Conservation (phyloP, 2,329 filamentous ascomycete genomes). For the Decorospora gaudefroyi region DNA sequence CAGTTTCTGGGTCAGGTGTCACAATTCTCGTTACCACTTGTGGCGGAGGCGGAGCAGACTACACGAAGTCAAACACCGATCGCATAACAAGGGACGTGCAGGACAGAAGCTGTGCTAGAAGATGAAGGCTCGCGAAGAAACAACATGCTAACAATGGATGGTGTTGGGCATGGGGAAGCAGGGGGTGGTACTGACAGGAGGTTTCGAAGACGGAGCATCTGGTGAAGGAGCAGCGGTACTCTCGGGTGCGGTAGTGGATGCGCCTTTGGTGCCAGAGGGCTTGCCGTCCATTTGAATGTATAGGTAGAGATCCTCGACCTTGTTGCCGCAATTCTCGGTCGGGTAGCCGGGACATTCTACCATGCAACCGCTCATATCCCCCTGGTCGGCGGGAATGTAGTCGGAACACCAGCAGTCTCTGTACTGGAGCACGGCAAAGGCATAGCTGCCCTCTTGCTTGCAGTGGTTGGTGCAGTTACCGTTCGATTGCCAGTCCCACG, state of each 20-base stretch:
- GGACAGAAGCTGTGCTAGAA: not conserved
- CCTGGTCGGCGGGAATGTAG: conserved; percentile 59
- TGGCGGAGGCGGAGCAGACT: conserved; percentile 44
- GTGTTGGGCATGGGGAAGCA: conserved; percentile 28
- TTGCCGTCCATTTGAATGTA: conserved; percentile 61
- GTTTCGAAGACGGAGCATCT: conserved; percentile 20
- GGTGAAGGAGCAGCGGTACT: conserved; percentile 30
- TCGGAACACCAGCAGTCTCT: conserved; percentile 76
- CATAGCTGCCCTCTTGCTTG: conserved; percentile 53
- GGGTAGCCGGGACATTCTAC: conserved; percentile 70
- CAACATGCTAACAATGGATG: conserved; percentile 11
- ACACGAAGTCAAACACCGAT: conserved; percentile 40
- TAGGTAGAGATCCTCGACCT: conserved; percentile 59
- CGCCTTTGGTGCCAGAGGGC: conserved; percentile 63
- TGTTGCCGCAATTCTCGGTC: conserved; percentile 66
- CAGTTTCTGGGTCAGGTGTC: conserved; percentile 32
- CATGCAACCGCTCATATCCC: conserved; percentile 57
- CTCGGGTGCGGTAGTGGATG: conserved; percentile 36
- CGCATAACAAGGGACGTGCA: conserved; percentile 5
- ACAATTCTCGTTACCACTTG: conserved; percentile 28
- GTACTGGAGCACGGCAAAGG: conserved; percentile 70
- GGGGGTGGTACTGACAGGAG: conserved; percentile 37
- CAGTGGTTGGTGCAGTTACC: conserved; percentile 69
- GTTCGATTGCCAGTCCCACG: conserved; percentile 62
- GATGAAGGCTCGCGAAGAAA: conserved; percentile 2